A percentile compares a stretch with the other conserved stretches of the same genome.
phyloP scores from a whole-genome alignment of 2,329 filamentous ascomycete genomes.

The Ophiostoma ips region DNA sequence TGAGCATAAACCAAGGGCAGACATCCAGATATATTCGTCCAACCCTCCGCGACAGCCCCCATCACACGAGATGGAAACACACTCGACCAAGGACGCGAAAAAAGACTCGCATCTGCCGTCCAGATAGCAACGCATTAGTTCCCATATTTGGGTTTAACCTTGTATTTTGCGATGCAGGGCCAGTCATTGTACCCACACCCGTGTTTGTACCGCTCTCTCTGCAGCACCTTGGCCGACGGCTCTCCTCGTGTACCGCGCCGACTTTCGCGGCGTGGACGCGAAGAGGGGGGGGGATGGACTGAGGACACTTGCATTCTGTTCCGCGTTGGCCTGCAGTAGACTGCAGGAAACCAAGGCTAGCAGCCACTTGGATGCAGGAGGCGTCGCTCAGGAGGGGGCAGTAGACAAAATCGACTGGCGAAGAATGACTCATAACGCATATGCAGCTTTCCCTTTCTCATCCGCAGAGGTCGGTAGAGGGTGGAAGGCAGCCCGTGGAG shows the following conservation, averaged over 20 bases:
- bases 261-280: constrained; percentile 6
- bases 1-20: constrained; percentile 1
- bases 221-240: background rate
- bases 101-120: constrained; percentile 1
- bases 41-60: constrained; percentile 4
- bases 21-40: constrained; percentile 13
- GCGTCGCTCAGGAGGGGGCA: constrained; percentile 15
- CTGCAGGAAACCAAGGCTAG: background rate
- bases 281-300: background rate
- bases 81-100: constrained; percentile 3
- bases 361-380: constrained; percentile 7
- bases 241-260: constrained; percentile 5
- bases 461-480: background rate
- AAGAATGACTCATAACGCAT: constrained; percentile 19
- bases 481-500: constrained; percentile 9
- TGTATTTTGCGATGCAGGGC: background rate
- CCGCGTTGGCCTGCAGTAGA: constrained; percentile 5
- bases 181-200: constrained; percentile 1
- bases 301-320: background rate
- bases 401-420: constrained; percentile 18
- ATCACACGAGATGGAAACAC: constrained; percentile 2
- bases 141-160: constrained; percentile 1
- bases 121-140: constrained; percentile 2
- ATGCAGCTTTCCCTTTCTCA: constrained; percentile 8
- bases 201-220: constrained; percentile 1